Evolutionary conservation across 352 stramenopile genomes (phyloP).

Genomic region (Pythium coloratum): DNA sequence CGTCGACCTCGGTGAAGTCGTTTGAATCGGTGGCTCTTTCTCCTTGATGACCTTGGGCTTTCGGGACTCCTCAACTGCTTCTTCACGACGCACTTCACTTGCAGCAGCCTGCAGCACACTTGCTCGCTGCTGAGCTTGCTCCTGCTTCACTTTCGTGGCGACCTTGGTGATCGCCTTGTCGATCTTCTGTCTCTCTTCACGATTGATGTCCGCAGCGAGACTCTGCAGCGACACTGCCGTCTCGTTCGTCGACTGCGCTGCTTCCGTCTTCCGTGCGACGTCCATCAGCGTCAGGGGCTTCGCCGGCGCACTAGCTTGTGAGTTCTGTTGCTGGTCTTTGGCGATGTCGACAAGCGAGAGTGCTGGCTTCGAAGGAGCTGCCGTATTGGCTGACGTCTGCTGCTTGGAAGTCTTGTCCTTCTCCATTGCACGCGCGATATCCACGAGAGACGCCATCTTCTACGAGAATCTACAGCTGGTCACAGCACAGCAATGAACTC

Average conservation of each 20-base stretch:
- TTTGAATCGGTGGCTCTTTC: not conserved
- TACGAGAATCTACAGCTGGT: not conserved
- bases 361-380: constrained; percentile 13
- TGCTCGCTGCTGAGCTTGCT: constrained; percentile 28
- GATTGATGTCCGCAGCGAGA: constrained; percentile 54
- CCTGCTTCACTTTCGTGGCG: constrained; percentile 41
- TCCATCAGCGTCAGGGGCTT: constrained; percentile 45
- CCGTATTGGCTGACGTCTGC: not conserved
- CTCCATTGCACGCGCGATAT: constrained; percentile 54
- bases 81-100: constrained; percentile 20
- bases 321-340: constrained; percentile 24
- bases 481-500: not conserved
- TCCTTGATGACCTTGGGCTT: not conserved
- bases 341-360: constrained; percentile 43
- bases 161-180: constrained; percentile 34
- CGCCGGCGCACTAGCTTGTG: not conserved
- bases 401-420: constrained; percentile 13
- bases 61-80: not conserved
- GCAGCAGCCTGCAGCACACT: constrained; percentile 30
- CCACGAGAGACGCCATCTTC: constrained; percentile 30
- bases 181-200: constrained; percentile 39
- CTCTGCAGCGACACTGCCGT: constrained; percentile 2
- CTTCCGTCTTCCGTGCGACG: constrained; percentile 37
- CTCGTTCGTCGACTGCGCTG: not conserved
- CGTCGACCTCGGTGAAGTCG: not conserved